Evolutionary conservation across 73 alveolate genomes (phyloP), one percentile per base, ranked within the genome.

Genomic region (Stentor coeruleus): DNA sequence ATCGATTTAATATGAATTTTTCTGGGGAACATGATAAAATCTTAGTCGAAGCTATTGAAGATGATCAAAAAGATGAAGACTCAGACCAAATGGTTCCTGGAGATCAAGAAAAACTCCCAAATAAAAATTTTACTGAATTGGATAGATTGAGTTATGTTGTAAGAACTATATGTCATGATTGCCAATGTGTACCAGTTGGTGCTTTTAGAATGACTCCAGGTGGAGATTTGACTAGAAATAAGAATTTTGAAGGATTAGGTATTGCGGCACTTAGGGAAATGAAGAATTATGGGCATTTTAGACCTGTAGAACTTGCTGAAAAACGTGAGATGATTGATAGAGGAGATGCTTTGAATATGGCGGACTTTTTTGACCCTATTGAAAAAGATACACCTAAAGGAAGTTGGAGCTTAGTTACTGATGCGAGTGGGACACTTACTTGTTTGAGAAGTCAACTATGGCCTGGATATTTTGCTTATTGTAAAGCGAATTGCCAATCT

Each of bases 181-280:
- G 98, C 89, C 90, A 94, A 76, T 79, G 88, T 35, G 94, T 96
- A 37, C 99, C 99, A 37, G 95, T 91, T 49, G 98, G 99, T 49
- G 88, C 97, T 39, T 87, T 93, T 87, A 93, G 94, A 86, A 75
- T 96, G 86, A 92, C 97, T 6, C 94, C 99, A 3, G 92, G 88
- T 36, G 95, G 91, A 74, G 93, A 95, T 86, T 87, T 93, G 82
- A 90, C 94, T 58, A 86, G 95, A 76, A 93, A 93, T 86, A 91
- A 88, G 85, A 93, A 93, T 1, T 93, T 91, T 85, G 89, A 86
- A 82, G 98, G 97, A 3, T 80, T 91, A 37, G 81, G 76, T 77
- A 49, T 30, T 57, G 93, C 83, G 38, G 93, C 86, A 35, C 81
- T 86, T 39, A 74, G 59, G 40, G 80, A 93, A 58, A 86, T 91